Evolutionary conservation across 345 rosid genomes (phyloP), one percentile per base, ranked within the genome.

Genomic region (Gossypium turneri): DNA sequence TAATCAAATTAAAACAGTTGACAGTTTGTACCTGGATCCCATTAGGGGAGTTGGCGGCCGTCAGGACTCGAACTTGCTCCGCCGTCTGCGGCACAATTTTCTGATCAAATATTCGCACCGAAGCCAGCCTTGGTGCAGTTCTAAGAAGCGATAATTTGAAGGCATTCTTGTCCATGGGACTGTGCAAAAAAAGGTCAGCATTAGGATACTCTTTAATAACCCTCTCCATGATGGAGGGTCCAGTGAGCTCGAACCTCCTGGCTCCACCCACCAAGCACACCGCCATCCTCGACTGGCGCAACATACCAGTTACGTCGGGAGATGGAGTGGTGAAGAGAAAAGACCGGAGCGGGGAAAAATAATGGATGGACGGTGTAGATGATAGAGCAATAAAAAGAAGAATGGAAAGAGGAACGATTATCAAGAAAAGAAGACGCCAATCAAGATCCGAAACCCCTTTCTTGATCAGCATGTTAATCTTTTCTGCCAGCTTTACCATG

Each of bases 191-290:
- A 12, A 94, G 86, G 82, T 94, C 98, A 0, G 98, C 87, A 20
- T 92, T 89, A 0, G 97, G 90, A 76, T 94, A 89, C 59, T 81
- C 86, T 57, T 51, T 72, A 9, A 94, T 86, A 50, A 94, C 73
- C 65, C 81, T 91, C 80, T 90, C 87, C 11, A 92, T 73, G 16
- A 94, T 92, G 57, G 98, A 94, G 41, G 94, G 98, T 12, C 98
- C 98, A 0, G 98, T 91, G 44, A 94, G 80, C 84, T 93, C 98
- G 68, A 94, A 94, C 78, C 97, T 84, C 72, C 98, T 81, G 11
- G 98, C 98, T 53, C 96, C 97, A 45, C 98, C 98, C 0, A 93
- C 98, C 84, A 94, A 85, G 82, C 98, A 94, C 75, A 92, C 93
- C 3, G 96, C 98, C 1, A 92, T 89, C 70, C 85, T 90, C 73